Evolutionary conservation across 441 rosid species (phyloP).

Genomic region (Adansonia grandidieri): DNA sequence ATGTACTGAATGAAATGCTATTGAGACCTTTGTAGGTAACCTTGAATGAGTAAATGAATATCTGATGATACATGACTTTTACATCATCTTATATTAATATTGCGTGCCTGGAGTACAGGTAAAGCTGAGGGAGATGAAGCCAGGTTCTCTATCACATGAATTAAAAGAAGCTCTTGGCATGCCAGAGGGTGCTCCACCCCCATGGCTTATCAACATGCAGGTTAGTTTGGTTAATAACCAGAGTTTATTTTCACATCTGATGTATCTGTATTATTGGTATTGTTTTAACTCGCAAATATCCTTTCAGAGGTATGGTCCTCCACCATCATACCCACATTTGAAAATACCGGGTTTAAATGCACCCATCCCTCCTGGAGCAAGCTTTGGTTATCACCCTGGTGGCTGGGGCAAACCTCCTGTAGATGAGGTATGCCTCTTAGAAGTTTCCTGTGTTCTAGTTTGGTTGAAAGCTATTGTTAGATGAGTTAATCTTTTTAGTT

Average conservation of each 20-base stretch:
- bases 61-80: constrained; percentile 6
- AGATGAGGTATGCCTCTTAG: constrained; percentile 66
- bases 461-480: not conserved
- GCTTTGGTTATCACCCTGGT: constrained; percentile 96
- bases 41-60: not conserved
- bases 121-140: constrained; percentile 97
- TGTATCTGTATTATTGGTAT: not conserved
- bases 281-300: constrained; percentile 5
- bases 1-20: constrained; percentile 13
- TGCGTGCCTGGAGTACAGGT: constrained; percentile 53
- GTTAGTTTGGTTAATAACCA: constrained; percentile 40
- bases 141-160: constrained; percentile 80
- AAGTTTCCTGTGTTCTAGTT: not conserved
- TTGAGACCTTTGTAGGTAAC: not conserved
- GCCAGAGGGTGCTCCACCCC: constrained; percentile 99
- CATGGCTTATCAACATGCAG: constrained; percentile 99
- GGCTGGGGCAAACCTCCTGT: constrained; percentile 99
- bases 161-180: constrained; percentile 96
- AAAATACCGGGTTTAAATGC: constrained; percentile 92
- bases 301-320: constrained; percentile 94
- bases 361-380: constrained; percentile 92
- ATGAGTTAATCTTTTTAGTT: not conserved
- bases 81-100: not conserved
- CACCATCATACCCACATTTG: constrained; percentile 92
- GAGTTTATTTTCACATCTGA: not conserved